Conservation (phyloP, 225 moss, liverwort and hornwort genomes). For the Ulota crispa region DNA sequence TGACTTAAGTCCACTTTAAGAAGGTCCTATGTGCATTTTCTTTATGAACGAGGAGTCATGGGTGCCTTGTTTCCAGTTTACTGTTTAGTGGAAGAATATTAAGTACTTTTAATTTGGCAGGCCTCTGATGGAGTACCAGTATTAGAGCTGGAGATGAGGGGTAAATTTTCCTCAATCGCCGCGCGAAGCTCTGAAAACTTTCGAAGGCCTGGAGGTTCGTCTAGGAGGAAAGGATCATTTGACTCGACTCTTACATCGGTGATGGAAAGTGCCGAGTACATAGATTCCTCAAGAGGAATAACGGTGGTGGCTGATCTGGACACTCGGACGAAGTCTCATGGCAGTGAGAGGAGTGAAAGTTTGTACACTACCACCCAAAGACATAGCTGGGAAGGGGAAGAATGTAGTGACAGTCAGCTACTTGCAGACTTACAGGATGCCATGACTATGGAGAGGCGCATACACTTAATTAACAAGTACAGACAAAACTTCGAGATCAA, state of each 20-base stretch:
- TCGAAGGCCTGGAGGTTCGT: conserved; percentile 41
- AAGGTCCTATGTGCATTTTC: neutral
- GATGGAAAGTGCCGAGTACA: conserved; percentile 43
- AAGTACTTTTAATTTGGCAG: conserved; percentile 22
- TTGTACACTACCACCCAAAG: conserved; percentile 42
- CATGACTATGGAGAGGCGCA: conserved; percentile 62
- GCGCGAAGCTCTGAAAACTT: conserved; percentile 30
- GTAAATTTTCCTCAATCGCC: conserved; percentile 33
- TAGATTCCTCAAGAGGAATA: conserved; percentile 30
- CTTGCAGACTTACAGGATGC: conserved; percentile 68
- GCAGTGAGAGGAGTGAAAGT: conserved; percentile 42
- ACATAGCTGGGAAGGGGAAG: conserved; percentile 59
- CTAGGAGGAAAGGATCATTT: conserved; percentile 49
- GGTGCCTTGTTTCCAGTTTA: neutral
- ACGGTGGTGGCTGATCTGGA: conserved; percentile 24
- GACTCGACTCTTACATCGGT: conserved; percentile 58
- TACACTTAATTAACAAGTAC: conserved; percentile 58
- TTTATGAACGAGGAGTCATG: neutral
- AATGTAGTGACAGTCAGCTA: conserved; percentile 68
- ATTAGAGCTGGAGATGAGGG: conserved; percentile 42
- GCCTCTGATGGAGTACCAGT: conserved; percentile 28
- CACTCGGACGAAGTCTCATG: conserved; percentile 34
- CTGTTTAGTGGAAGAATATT: neutral
- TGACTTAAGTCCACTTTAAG: neutral
- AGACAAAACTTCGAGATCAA: conserved; percentile 73